Evolutionary conservation across 2,329 filamentous ascomycete genomes (phyloP).

Genomic region (Aureobasidium uvarum): DNA sequence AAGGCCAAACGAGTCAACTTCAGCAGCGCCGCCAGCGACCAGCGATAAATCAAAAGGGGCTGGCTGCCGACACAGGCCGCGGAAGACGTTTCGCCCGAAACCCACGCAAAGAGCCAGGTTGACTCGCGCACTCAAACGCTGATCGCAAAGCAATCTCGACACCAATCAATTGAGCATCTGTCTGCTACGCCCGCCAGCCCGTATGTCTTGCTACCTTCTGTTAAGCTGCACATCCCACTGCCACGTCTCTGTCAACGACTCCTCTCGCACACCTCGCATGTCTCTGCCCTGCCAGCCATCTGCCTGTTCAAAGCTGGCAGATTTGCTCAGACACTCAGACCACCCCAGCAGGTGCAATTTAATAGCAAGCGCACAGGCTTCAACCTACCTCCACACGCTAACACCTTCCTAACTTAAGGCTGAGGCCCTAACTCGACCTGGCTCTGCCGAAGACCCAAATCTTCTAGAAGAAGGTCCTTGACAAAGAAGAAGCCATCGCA

Average conservation of each 20-base stretch:
- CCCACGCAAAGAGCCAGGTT: not conserved
- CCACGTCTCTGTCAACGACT: not conserved
- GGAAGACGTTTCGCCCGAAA: conserved; percentile 22
- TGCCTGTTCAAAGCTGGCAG: not conserved
- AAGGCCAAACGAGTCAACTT: conserved; percentile 12
- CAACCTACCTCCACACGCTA: conserved; percentile 24
- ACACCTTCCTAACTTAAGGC: conserved; percentile 24
- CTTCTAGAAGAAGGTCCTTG: conserved; percentile 13
- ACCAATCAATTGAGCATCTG: conserved; percentile 15
- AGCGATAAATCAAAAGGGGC: conserved; percentile 17
- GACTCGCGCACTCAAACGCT: conserved; percentile 19
- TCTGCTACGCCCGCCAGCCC: conserved; percentile 9
- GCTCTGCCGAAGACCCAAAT: conserved; percentile 14
- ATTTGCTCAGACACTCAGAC: conserved; percentile 19
- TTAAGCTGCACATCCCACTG: not conserved
- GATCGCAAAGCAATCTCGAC: conserved; percentile 14
- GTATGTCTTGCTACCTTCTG: not conserved
- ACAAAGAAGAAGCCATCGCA: conserved; percentile 8
- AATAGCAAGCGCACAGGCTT: conserved; percentile 17
- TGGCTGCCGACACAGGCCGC: conserved; percentile 18
- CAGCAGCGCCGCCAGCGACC: conserved; percentile 3
- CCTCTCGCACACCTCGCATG: not conserved
- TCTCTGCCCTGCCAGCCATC: not conserved
- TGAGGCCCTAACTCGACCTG: conserved; percentile 23
- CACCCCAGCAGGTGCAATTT: conserved; percentile 24